Evolutionary conservation across 495 filamentous ascomycete genomes (phyloP).

Genomic region (Pseudotulostoma volvatum): DNA sequence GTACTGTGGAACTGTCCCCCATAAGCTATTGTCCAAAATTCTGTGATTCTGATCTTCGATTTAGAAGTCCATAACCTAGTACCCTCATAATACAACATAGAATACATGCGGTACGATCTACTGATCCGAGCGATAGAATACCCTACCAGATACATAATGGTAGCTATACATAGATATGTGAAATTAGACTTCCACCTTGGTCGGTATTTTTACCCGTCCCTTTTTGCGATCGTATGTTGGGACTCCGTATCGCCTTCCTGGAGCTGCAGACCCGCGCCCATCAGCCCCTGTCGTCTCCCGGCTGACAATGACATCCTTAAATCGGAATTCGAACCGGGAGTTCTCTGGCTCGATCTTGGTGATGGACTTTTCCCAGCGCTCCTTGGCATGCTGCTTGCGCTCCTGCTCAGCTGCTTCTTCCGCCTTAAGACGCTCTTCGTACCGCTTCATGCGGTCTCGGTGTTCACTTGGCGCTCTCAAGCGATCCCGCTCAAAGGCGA

Average conservation of each 20-base stretch:
- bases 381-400: slow-evolving; percentile 21
- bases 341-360: slow-evolving; percentile 30
- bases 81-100: too few relatives aligned
- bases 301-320: slow-evolving; percentile 44
- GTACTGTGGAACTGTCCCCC: too few relatives aligned
- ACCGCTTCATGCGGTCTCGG: slow-evolving; percentile 21
- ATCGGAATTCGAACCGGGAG: slow-evolving; percentile 65
- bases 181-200: slow-evolving; percentile 36
- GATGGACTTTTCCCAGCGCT: slow-evolving; percentile 22
- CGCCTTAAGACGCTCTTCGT: slow-evolving; percentile 27
- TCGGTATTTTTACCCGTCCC: slow-evolving; percentile 58
- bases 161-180: too few relatives aligned
- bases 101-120: too few relatives aligned
- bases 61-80: too few relatives aligned
- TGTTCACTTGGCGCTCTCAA: slow-evolving; percentile 12
- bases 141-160: too few relatives aligned
- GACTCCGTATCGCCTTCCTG: slow-evolving; percentile 53
- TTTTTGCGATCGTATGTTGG: slow-evolving; percentile 56
- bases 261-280: slow-evolving; percentile 38
- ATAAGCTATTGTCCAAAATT: too few relatives aligned
- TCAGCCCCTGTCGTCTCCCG: slow-evolving; percentile 42
- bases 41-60: too few relatives aligned
- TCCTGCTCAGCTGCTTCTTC: slow-evolving; percentile 23
- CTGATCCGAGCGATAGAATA: too few relatives aligned
- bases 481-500: slow-evolving; percentile 38